Conservation (phyloP, 768 basidiomycete species). For the Russula earlei region DNA sequence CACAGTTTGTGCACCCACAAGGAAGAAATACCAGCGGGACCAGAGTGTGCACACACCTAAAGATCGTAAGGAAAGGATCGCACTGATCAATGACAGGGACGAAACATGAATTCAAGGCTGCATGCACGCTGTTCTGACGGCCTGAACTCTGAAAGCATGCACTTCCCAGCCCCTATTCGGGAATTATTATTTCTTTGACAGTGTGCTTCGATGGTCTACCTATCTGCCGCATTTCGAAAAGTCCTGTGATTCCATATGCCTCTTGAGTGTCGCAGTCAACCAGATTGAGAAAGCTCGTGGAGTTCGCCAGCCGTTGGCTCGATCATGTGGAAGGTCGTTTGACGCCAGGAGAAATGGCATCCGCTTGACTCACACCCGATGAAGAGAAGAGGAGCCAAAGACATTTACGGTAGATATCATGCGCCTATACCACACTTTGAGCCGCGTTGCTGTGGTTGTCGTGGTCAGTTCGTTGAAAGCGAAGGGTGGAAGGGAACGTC, state of each 20-base stretch:
- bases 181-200: background rate
- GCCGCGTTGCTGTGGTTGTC: too few species aligned
- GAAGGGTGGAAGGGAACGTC: background rate
- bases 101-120: background rate
- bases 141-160: background rate
- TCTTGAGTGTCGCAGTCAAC: background rate
- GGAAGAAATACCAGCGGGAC: background rate
- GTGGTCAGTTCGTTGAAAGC: background rate
- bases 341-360: background rate
- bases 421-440: too few species aligned
- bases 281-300: background rate
- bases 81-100: background rate
- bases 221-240: background rate
- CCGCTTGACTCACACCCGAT: too few species aligned
- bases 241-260: background rate
- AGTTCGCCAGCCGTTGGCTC: background rate
- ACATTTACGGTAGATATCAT: too few species aligned
- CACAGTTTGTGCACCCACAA: background rate
- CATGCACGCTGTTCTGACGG: background rate
- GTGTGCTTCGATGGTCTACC: too few species aligned
- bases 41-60: background rate
- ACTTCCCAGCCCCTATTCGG: too few species aligned
- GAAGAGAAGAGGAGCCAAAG: too few species aligned
- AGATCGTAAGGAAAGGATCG: background rate
- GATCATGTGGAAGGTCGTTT: background rate